phyloP scores from a whole-genome alignment of 2,329 filamentous ascomycete species.

The Taxawa tesnikishii region DNA sequence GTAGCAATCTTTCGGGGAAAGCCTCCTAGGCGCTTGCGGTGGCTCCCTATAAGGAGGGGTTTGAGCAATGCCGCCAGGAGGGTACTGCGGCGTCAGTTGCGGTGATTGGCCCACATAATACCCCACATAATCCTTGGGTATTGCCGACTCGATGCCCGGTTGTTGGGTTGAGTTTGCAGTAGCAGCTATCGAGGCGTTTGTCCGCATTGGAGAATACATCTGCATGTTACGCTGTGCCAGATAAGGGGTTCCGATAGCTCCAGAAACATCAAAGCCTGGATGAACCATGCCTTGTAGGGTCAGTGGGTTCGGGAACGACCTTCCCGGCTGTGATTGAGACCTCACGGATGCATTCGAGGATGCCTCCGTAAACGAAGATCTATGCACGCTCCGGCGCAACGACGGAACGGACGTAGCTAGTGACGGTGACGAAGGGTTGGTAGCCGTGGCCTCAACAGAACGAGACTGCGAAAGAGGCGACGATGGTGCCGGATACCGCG shows the following conservation, averaged over 20 bases:
- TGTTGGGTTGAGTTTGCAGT: constrained; percentile 3
- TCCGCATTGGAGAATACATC: constrained; percentile 13
- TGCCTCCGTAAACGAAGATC: constrained; percentile 31
- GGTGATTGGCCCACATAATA: constrained; percentile 35
- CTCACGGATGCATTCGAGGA: constrained; percentile 24
- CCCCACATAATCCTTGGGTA: constrained; percentile 38
- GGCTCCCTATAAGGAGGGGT: constrained; percentile 24
- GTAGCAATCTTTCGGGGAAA: constrained; percentile 26
- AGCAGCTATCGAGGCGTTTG: constrained; percentile 4
- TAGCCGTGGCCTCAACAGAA: constrained; percentile 30
- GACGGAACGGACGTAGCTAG: constrained; percentile 29
- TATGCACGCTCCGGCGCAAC: constrained; percentile 28
- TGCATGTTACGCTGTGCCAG: constrained; percentile 16
- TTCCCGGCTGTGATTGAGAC: constrained; percentile 38
- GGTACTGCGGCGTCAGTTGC: constrained; percentile 21
- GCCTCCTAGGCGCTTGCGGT: constrained; percentile 25
- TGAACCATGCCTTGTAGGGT: constrained; percentile 22
- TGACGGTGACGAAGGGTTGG: constrained; percentile 37
- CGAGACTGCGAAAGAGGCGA: constrained; percentile 23
- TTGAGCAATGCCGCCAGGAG: constrained; percentile 10
- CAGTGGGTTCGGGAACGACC: constrained; percentile 26
- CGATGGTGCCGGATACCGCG: constrained; percentile 26
- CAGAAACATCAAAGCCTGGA: constrained; percentile 26
- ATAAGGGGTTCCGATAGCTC: constrained; percentile 18
- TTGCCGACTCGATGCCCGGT: constrained; percentile 17